Evolutionary conservation across 1,139 yeast genomes (phyloP), one percentile per base, ranked within the genome.

Genomic region (Komagataea norvegica): DNA sequence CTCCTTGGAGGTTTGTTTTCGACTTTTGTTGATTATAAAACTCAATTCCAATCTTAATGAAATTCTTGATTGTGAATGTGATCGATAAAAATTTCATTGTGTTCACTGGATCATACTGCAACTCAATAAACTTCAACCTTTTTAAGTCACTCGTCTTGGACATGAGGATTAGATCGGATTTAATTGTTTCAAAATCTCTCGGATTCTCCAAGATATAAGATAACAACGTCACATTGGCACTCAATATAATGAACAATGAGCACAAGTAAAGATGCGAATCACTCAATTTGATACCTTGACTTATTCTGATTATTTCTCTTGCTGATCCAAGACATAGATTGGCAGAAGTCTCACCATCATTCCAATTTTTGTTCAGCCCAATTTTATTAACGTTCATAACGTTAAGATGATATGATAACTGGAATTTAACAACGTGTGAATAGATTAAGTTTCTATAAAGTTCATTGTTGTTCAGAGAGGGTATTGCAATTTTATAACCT

Each of bases 331-430:
- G 28, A 20, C 37, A 40, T 10, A 31, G 16, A 14, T 27, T 28
- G 5, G 34, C 17, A 13, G 31, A 31, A 5, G 26, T 25, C 8
- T 24, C 31, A 26, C 31, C 25, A 34, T 31, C 35, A 4, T 35
- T 30, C 40, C 42, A 41, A n/a, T 29, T 25, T 17, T 36, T 41
- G 15, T 39, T 41, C 8, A 39, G 17, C 3, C 36, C 34, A 15
- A 29, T 38, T 22, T 37, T 41, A 25, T 41, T 41, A 8, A 41
- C 15, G 11, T 31, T 31, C 32, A 38, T 31, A 6, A 38, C 30
- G 21, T 34, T 35, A 23, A 41, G 26, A 35, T 41, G 41, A 22
- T 32, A 41, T 5, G 35, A 29, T n/a, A 37, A 24, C 25, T 41
- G 44, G 4, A 41, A 31, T 15, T 22, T 31, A 7, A 40, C 35